phyloP scores from a whole-genome alignment of 257 asterid genomes.

The Lavandula angustifolia region DNA sequence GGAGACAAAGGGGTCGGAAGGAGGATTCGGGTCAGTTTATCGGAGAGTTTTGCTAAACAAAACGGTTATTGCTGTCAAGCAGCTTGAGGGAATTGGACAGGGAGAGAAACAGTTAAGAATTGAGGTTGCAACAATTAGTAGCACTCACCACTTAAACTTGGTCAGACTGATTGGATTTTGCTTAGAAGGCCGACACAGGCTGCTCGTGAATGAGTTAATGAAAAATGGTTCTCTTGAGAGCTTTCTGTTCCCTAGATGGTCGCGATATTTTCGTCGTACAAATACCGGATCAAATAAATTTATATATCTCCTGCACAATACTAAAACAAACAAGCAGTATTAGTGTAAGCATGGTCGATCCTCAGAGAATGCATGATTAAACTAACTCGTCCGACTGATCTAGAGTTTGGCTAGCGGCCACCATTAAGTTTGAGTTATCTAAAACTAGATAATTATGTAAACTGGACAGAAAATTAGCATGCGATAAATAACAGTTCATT shows the following conservation, averaged over 20 bases:
- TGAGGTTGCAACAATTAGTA: constrained; percentile 50
- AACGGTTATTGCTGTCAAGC: constrained; percentile 47
- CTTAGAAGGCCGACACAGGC: constrained; percentile 39
- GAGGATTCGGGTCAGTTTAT: constrained; percentile 44
- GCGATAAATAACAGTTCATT: no score
- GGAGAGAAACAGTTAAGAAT: constrained; percentile 52
- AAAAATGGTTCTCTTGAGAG: constrained; percentile 45
- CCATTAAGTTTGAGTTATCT: no score
- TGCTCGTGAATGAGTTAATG: constrained; percentile 53
- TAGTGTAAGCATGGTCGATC: no score
- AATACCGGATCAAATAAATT: no score
- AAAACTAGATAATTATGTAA: no score
- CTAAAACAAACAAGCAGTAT: no score
- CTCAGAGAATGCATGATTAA: no score
- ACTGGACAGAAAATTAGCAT: no score
- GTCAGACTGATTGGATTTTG: constrained; percentile 51
- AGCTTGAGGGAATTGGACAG: constrained; percentile 40
- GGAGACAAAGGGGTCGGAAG: constrained; percentile 37
- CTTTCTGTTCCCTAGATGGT: constrained; percentile 25
- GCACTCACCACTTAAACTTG: constrained; percentile 46
- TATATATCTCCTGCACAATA: no score
- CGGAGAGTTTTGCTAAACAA: constrained; percentile 40
- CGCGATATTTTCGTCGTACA: no score
- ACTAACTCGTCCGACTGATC: no score
- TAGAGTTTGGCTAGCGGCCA: no score